Conservation (phyloP, 805 yeast genomes). For the Torulaspora microellipsoides region DNA sequence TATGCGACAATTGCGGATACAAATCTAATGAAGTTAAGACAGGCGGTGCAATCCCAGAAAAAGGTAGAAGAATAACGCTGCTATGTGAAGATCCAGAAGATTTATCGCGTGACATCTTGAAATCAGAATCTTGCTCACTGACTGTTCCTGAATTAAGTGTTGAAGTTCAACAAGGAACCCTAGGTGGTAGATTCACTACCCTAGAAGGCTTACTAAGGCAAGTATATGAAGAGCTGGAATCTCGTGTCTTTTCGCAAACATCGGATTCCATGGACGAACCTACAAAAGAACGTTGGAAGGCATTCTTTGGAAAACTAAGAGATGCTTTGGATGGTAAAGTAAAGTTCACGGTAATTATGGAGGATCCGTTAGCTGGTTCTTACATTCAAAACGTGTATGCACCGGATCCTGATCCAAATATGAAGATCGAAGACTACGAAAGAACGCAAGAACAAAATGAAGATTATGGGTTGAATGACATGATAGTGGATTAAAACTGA, state of each 20-base stretch:
- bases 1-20: conserved; percentile 89
- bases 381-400: conserved; percentile 98
- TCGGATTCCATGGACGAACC: conserved; percentile 87
- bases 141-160: conserved; percentile 80
- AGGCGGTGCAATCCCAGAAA: conserved; percentile 90
- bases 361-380: conserved; percentile 92
- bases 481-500: conserved; percentile 30
- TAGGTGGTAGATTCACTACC: conserved; percentile 98
- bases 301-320: conserved; percentile 68
- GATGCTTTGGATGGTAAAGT: conserved; percentile 77
- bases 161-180: conserved; percentile 91
- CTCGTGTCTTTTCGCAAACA: conserved; percentile 77
- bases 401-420: conserved; percentile 96
- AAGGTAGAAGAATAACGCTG: conserved; percentile 71
- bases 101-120: conserved; percentile 87
- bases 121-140: conserved; percentile 89
- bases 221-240: conserved; percentile 82
- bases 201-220: conserved; percentile 88
- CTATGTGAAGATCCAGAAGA: conserved; percentile 79
- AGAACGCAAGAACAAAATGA: conserved; percentile 89
- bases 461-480: conserved; percentile 69
- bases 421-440: conserved; percentile 84
- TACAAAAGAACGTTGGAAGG: conserved; percentile 76
- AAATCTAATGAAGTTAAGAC: conserved; percentile 97
- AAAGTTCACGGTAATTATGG: conserved; percentile 81